Evolutionary conservation across 257 asterid genomes (phyloP), one percentile per base, ranked within the genome.

Genomic region (Handroanthus guayacan): DNA sequence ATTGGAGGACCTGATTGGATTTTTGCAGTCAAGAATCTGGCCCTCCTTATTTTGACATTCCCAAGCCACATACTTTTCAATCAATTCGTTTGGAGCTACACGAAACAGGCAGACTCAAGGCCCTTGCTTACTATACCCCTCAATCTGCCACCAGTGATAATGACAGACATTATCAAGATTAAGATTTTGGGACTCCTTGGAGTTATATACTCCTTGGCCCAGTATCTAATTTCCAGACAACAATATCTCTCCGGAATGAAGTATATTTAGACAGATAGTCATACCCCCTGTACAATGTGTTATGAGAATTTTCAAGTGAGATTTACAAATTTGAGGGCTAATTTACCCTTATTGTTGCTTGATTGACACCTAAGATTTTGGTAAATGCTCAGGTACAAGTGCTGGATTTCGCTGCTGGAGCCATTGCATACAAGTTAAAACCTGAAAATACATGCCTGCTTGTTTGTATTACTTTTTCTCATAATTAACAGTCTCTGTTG

Each of bases 151-250:
- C 78, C 97, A 4, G 86, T 88, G 62, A 47, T 95, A 76, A 86
- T 95, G 65, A 89, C 98, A 1, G 98, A 93, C 44, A 68, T 93
- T 3, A 72, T 95, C 80, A 89, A 91, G 93, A 78, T 93, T 31
- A 95, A 83, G 93, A 89, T 93, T 62, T 82, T 95, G 87, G 99
- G 96, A 81, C 91, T 95, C 51, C 97, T 95, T 31, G 99, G 98
- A 67, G 86, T 88, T 68, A 88, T 95, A 79, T 95, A 93, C 81
- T 90, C 97, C 18, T 73, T 95, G 84, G 92, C 90, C 37, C 98
- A 95, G 87, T 93, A 87, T 82, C 88, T 93, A 64, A 87, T 95
- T 18, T 91, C 98, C 55, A 90, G 91, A 81, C 99, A 89, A 80
- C 97, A 90, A 41, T 81, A 89, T 80, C 79, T 93, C 48, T 88